Conservation (phyloP, 495 filamentous ascomycete species). For the Neurospora tetrasperma region DNA sequence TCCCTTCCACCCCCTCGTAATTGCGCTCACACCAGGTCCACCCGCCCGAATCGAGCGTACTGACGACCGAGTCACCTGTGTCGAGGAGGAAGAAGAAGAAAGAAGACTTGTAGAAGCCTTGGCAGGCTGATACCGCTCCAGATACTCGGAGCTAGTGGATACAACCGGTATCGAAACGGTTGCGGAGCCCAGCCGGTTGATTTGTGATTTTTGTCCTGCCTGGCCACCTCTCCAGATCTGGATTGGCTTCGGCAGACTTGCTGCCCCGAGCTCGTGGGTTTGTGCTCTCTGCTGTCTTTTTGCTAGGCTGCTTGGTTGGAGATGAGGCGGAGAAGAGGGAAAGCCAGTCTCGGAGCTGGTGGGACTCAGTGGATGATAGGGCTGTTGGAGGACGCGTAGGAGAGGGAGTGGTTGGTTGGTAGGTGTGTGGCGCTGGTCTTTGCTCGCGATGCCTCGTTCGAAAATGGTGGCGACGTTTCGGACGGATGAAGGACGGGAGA, state of each 20-base stretch:
- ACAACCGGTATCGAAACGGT: not conserved
- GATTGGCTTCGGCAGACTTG: not conserved
- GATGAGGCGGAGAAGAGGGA: not conserved
- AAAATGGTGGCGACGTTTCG: not conserved
- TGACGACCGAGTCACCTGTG: too few relatives aligned
- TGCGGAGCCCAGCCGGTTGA: not conserved
- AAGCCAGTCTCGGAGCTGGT: not conserved
- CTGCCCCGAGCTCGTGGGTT: not conserved
- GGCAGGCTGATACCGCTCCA: slow-evolving; percentile 3
- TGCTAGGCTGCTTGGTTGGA: not conserved
- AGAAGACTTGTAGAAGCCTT: not conserved
- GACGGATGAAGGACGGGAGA: not conserved
- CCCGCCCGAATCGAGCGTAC: not conserved
- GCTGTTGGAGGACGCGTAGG: not conserved
- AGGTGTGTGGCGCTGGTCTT: not conserved
- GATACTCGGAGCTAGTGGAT: slow-evolving; percentile 1
- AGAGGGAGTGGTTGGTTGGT: not conserved
- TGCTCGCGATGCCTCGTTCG: not conserved
- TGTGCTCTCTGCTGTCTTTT: not conserved
- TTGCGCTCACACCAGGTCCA: not conserved
- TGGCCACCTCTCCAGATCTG: not conserved
- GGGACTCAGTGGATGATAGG: not conserved
- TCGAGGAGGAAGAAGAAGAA: not conserved
- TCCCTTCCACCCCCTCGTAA: not conserved
- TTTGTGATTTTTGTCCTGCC: not conserved